Percentiles rank a stretch among this genome's conserved stretches.
These are phyloP conservation scores for Aurifilum marmelostoma DNA, from an alignment of 2,329 filamentous ascomycete species.

Conservation along the genomic window DNA sequence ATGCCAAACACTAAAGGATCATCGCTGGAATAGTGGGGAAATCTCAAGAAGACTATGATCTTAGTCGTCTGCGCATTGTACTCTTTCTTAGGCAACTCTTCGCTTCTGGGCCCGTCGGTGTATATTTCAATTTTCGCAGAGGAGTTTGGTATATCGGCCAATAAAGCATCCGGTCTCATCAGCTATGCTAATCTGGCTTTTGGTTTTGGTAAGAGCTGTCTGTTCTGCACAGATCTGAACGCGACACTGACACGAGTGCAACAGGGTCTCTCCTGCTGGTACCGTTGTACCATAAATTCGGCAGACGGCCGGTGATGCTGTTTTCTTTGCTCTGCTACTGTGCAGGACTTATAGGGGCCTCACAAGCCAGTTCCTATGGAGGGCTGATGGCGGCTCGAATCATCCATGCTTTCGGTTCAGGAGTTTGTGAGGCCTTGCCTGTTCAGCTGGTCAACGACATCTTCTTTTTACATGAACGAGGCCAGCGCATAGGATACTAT, in stretches of 20 bases:
- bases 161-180: slow-evolving; percentile 57
- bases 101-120: slow-evolving; percentile 59
- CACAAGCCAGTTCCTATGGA: slow-evolving; percentile 41
- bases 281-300: slow-evolving; percentile 56
- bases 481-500: slow-evolving; percentile 62
- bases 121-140: slow-evolving; percentile 60
- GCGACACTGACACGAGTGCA: background rate
- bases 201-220: slow-evolving; percentile 51
- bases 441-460: slow-evolving; percentile 51
- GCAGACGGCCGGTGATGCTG: slow-evolving; percentile 49
- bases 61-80: slow-evolving; percentile 57
- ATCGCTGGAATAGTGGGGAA: slow-evolving; percentile 49
- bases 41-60: slow-evolving; percentile 59
- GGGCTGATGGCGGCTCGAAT: slow-evolving; percentile 46
- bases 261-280: slow-evolving; percentile 56
- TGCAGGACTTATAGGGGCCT: slow-evolving; percentile 44
- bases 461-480: slow-evolving; percentile 51
- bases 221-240: background rate
- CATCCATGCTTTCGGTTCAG: slow-evolving; percentile 45
- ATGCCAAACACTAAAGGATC: background rate
- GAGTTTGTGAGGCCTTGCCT: slow-evolving; percentile 49
- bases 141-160: slow-evolving; percentile 54
- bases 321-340: slow-evolving; percentile 44
- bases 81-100: slow-evolving; percentile 62
- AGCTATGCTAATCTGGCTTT: slow-evolving; percentile 65